Evolutionary conservation across 345 rosid genomes (phyloP).

Genomic region (Chamaenerion angustifolium): DNA sequence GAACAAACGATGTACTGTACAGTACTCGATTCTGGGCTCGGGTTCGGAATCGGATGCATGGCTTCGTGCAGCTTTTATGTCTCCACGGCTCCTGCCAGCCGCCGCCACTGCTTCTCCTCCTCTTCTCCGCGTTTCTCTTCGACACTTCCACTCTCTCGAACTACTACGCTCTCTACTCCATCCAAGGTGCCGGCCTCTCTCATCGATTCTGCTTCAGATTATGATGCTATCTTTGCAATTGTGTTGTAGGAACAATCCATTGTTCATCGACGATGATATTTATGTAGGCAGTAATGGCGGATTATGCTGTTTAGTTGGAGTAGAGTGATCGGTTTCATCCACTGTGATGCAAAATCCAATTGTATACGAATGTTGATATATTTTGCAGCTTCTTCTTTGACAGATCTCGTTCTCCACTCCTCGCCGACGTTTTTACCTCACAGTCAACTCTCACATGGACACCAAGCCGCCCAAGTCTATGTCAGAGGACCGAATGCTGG

Average conservation of each 20-base stretch:
- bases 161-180: background rate
- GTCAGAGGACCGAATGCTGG: conserved; percentile 67
- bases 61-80: conserved; percentile 5
- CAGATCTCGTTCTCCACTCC: conserved; percentile 32
- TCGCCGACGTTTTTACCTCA: conserved; percentile 23
- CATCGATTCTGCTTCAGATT: no score
- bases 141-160: conserved; percentile 1
- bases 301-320: no score
- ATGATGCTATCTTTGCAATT: no score
- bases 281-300: no score
- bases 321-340: background rate
- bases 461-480: conserved; percentile 48
- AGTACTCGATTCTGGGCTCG: background rate
- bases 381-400: background rate
- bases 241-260: no score
- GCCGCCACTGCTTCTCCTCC: background rate
- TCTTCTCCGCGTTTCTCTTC: conserved; percentile 1
- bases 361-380: no score
- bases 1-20: no score
- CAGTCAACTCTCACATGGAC: conserved; percentile 40
- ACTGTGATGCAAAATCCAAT: background rate
- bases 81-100: background rate
- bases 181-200: no score
- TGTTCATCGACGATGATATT: no score
- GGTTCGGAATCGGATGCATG: conserved; percentile 4